Percentiles rank a stretch among this genome's conserved stretches.
phyloP scores from a whole-genome alignment of 495 filamentous ascomycete genomes.

The Xylaria telfairii region DNA sequence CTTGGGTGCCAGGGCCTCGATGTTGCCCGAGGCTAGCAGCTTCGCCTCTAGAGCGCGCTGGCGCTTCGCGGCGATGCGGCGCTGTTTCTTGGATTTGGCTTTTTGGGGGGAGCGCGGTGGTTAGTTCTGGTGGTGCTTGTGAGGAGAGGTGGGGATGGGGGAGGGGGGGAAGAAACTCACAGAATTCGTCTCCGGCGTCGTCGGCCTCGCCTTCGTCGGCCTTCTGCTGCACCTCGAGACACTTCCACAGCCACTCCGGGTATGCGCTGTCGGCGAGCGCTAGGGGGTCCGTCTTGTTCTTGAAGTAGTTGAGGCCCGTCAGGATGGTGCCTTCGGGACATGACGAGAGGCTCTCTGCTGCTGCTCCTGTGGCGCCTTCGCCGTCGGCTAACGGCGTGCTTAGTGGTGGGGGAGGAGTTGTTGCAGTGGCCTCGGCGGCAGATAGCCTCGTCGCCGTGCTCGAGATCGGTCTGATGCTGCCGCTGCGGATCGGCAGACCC shows the following conservation, averaged over 20 bases:
- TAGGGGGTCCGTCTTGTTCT: conserved; percentile 69
- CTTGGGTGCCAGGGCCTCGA: conserved; percentile 69
- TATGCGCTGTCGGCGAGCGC: conserved; percentile 86
- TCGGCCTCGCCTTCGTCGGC: conserved; percentile 42
- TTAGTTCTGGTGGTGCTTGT: conserved; percentile 1
- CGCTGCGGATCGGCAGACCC: conserved; percentile 17
- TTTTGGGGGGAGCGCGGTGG: background rate
- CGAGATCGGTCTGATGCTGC: conserved; percentile 39
- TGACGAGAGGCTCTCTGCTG: conserved; percentile 40
- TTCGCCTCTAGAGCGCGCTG: conserved; percentile 68
- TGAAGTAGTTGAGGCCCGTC: conserved; percentile 86
- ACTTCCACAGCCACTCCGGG: conserved; percentile 87
- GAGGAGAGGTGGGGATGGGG: background rate
- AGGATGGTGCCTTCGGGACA: conserved; percentile 75
- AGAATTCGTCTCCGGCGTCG: conserved; percentile 69
- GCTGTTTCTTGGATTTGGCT: conserved; percentile 84
- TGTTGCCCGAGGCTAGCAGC: conserved; percentile 67
- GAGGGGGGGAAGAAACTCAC: conserved; percentile 59
- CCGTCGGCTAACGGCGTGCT: conserved; percentile 28
- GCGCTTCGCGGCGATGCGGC: conserved; percentile 68
- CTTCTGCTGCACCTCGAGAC: conserved; percentile 66
- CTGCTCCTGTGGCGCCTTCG: conserved; percentile 21
- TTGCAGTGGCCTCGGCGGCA: conserved; percentile 36
- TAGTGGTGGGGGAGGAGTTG: conserved; percentile 23
- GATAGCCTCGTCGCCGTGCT: conserved; percentile 36